Conservation (phyloP, 805 yeast species). For the Yarrowia osloensis region DNA sequence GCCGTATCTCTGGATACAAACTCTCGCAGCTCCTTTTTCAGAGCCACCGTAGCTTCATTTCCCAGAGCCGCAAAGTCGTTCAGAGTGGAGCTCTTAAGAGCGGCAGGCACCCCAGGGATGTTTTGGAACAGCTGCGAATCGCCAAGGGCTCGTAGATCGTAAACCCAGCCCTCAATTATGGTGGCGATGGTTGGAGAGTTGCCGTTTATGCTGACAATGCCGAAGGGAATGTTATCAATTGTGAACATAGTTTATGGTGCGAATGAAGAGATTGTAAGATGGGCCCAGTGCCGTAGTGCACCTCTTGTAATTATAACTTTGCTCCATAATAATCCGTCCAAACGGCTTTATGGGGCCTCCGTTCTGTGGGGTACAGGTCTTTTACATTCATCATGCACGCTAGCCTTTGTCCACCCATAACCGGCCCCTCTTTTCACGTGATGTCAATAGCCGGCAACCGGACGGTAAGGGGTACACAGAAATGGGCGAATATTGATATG, state of each 20-base stretch:
- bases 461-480: too few species aligned
- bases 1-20: constrained; percentile 21
- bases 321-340: constrained; percentile 8
- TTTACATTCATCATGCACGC: constrained; percentile 33
- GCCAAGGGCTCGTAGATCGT: constrained; percentile 35
- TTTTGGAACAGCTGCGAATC: constrained; percentile 17
- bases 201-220: constrained; percentile 34
- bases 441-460: not conserved
- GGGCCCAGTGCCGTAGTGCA: not conserved
- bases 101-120: not conserved
- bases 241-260: constrained; percentile 36
- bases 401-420: constrained; percentile 18
- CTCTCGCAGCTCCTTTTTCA: constrained; percentile 28
- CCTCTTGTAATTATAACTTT: not conserved
- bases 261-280: not conserved
- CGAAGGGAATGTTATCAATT: constrained; percentile 37
- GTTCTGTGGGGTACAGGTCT: constrained; percentile 12
- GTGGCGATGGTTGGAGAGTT: constrained; percentile 33
- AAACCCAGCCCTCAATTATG: constrained; percentile 35
- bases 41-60: constrained; percentile 33
- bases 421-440: constrained; percentile 27
- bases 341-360: constrained; percentile 5
- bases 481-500: too few species aligned
- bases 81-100: constrained; percentile 28
- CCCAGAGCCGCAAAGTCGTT: constrained; percentile 37